phyloP scores from a whole-genome alignment of 2,329 filamentous ascomycete genomes.

The Apiospora koreana region DNA sequence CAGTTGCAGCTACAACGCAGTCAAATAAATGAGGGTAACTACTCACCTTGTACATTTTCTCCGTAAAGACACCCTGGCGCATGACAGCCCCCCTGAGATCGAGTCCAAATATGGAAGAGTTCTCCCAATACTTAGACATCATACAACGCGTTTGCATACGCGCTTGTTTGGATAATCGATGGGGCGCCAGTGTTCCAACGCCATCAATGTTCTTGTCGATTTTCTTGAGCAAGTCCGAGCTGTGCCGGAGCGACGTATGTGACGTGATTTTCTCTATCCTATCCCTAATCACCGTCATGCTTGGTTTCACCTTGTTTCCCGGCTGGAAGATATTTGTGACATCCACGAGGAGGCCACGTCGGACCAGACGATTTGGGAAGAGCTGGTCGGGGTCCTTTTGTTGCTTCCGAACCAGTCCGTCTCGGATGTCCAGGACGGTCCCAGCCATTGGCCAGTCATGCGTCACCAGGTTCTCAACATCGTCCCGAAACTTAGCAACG shows the following conservation, averaged over 20 bases:
- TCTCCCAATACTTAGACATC: conserved; percentile 69
- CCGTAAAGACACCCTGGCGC: conserved; percentile 62
- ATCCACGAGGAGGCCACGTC: conserved; percentile 11
- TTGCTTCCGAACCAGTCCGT: conserved; percentile 46
- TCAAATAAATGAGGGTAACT: background rate
- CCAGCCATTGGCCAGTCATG: conserved; percentile 60
- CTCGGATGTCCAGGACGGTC: conserved; percentile 56
- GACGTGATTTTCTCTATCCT: conserved; percentile 47
- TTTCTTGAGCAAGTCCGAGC: conserved; percentile 29
- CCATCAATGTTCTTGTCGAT: conserved; percentile 33
- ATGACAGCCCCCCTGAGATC: conserved; percentile 64
- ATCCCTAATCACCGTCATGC: conserved; percentile 43
- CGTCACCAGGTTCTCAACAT: conserved; percentile 48
- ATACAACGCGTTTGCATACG: conserved; percentile 56
- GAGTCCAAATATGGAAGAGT: conserved; percentile 61
- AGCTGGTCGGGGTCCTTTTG: conserved; percentile 31
- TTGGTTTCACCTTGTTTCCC: conserved; percentile 7
- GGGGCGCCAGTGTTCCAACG: conserved; percentile 19
- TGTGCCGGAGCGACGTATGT: conserved; percentile 20
- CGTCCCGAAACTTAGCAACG: conserved; percentile 58
- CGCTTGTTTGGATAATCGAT: conserved; percentile 23
- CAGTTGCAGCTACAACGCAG: background rate
- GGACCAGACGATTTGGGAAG: conserved; percentile 54
- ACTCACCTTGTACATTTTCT: conserved; percentile 63
- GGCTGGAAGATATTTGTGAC: conserved; percentile 10